A percentile compares a stretch with the other conserved stretches of the same genome.
Evolutionary conservation across 176 grass and related monocot genomes (phyloP).

Genomic region (Cenchrus fungigraminus): DNA sequence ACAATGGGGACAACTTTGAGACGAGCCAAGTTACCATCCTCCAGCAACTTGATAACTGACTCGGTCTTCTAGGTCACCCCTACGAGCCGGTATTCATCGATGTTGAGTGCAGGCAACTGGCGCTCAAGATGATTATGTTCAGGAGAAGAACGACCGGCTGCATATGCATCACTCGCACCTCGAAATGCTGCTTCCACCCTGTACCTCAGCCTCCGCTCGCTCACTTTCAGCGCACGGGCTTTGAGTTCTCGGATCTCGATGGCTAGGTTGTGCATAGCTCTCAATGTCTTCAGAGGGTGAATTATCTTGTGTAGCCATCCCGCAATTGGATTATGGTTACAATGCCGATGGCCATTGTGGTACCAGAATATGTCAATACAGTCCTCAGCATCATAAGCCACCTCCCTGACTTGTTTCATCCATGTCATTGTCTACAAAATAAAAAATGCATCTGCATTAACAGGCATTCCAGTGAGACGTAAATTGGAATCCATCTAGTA

Average conservation of each 20-base stretch:
- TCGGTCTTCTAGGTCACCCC: neutral
- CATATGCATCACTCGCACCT: neutral
- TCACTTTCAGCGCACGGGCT: neutral
- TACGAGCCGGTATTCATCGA: neutral
- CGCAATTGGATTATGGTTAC: neutral
- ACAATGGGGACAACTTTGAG: constrained; percentile 26
- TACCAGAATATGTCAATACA: constrained; percentile 19
- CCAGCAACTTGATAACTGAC: neutral
- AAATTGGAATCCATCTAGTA: neutral
- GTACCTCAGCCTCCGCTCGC: constrained; percentile 22
- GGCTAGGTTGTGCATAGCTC: neutral
- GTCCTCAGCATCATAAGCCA: constrained; percentile 32
- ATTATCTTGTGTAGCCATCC: neutral
- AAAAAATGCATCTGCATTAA: neutral
- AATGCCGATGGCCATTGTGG: neutral
- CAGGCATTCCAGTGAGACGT: neutral
- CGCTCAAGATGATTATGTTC: neutral
- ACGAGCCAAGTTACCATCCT: neutral
- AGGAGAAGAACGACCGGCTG: constrained; percentile 1
- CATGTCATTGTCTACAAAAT: constrained; percentile 17
- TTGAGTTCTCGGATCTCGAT: neutral
- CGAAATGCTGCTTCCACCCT: neutral
- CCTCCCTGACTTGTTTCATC: constrained; percentile 44
- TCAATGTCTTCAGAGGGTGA: neutral
- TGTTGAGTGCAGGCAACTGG: constrained; percentile 1